A percentile compares a stretch with the other conserved stretches of the same genome.
Conservation (phyloP, 805 yeast species). For the Alloascoidea africana region DNA sequence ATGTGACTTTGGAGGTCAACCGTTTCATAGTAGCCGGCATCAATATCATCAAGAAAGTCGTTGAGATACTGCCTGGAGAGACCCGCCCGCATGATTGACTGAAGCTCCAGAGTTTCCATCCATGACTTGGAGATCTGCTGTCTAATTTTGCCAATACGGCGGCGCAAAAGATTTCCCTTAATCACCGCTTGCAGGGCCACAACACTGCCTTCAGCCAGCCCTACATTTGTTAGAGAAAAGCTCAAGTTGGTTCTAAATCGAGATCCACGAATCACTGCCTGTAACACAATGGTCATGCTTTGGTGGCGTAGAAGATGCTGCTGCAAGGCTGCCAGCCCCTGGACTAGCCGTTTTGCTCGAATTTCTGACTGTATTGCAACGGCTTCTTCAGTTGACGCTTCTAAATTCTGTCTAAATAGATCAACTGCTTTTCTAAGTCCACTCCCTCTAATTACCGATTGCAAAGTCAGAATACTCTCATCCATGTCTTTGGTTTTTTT, state of each 20-base stretch:
- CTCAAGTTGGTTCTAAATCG: constrained; percentile 22
- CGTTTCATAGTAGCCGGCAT: constrained; percentile 4
- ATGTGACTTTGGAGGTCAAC: neutral
- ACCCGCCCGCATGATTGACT: constrained; percentile 39
- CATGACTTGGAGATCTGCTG: too few species aligned
- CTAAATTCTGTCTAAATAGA: too few species aligned
- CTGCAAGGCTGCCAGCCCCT: constrained; percentile 28
- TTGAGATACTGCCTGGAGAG: constrained; percentile 9
- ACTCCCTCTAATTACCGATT: constrained; percentile 50
- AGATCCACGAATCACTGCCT: constrained; percentile 37
- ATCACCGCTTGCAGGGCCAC: constrained; percentile 9
- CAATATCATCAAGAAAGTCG: constrained; percentile 10
- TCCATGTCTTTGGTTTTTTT: too few species aligned
- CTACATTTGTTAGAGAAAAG: too few species aligned
- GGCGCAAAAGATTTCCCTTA: constrained; percentile 7
- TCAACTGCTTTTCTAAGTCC: constrained; percentile 42
- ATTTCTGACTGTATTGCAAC: too few species aligned
- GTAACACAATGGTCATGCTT: constrained; percentile 30
- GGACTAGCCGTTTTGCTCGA: constrained; percentile 15
- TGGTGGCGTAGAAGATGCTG: constrained; percentile 36
- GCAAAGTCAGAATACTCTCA: too few species aligned
- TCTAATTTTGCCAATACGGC: neutral
- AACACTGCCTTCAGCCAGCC: neutral
- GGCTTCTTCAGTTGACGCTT: too few species aligned
- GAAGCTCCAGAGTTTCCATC: constrained; percentile 29